Evolutionary conservation across 2,329 filamentous ascomycete genomes (phyloP).

Genomic region (Neonectria magnoliae): DNA sequence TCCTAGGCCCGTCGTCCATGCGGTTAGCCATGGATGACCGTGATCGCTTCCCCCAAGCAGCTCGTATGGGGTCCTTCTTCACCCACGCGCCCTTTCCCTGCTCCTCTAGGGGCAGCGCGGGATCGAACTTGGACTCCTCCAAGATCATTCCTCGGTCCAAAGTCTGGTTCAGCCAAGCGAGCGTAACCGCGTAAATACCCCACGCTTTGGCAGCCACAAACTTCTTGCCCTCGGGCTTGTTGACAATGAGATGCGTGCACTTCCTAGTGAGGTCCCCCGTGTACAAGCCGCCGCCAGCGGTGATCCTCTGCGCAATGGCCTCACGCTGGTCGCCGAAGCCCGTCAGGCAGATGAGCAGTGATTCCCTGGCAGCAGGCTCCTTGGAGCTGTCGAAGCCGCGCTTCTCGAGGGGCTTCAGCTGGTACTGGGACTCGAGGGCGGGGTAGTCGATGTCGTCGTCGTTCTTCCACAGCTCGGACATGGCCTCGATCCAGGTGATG

Average conservation of each 20-base stretch:
- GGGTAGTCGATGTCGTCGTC: slow-evolving; percentile 81
- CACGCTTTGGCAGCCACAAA: slow-evolving; percentile 88
- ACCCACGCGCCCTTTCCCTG: slow-evolving; percentile 83
- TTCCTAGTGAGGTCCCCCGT: slow-evolving; percentile 85
- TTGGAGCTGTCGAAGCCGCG: slow-evolving; percentile 53
- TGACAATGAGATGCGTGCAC: slow-evolving; percentile 89
- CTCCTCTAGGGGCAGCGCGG: slow-evolving; percentile 72
- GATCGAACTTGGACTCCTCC: slow-evolving; percentile 87
- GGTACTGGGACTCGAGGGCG: slow-evolving; percentile 73
- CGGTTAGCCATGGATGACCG: slow-evolving; percentile 59
- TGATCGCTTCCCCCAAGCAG: slow-evolving; percentile 66
- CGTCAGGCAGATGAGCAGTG: slow-evolving; percentile 64
- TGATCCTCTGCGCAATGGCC: slow-evolving; percentile 74
- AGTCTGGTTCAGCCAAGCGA: slow-evolving; percentile 88
- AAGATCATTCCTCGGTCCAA: slow-evolving; percentile 88
- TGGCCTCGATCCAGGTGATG: slow-evolving; percentile 84
- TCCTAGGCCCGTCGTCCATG: slow-evolving; percentile 72
- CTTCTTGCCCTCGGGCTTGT: slow-evolving; percentile 84
- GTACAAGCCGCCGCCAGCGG: slow-evolving; percentile 81
- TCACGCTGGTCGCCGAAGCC: slow-evolving; percentile 73
- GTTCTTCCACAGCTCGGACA: slow-evolving; percentile 82
- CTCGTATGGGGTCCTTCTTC: slow-evolving; percentile 58
- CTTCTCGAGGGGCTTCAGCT: slow-evolving; percentile 70
- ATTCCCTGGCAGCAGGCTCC: slow-evolving; percentile 47
- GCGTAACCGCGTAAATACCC: slow-evolving; percentile 80